Conservation (phyloP, 768 basidiomycete species). For the Psilocybe subaeruginosa region DNA sequence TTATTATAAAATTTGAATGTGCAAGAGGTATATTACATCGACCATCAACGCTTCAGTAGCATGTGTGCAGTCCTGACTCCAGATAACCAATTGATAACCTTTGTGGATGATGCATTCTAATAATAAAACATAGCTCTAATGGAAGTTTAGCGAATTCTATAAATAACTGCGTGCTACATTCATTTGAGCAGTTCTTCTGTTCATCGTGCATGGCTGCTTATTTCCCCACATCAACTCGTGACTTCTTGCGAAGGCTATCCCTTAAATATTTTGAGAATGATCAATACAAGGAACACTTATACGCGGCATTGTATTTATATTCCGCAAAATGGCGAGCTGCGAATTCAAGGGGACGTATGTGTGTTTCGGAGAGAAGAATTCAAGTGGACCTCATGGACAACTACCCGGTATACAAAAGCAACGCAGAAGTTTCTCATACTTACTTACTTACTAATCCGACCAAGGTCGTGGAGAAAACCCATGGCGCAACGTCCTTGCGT, state of each 20-base stretch:
- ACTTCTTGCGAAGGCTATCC: neutral
- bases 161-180: no score
- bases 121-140: neutral
- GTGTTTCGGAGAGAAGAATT: neutral
- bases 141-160: neutral
- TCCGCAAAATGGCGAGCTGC: neutral
- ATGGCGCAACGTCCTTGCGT: neutral
- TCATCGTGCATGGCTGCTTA: neutral
- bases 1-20: neutral
- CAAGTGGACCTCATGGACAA: neutral
- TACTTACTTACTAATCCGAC: neutral
- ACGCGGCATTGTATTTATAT: neutral
- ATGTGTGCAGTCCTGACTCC: neutral
- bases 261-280: no score
- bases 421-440: neutral
- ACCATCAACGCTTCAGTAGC: no score
- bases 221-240: constrained; percentile 2
- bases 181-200: neutral
- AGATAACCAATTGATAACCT: neutral
- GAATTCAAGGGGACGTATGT: neutral
- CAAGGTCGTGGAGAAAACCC: neutral
- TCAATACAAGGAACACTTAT: neutral
- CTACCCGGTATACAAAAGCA: neutral
- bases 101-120: neutral
- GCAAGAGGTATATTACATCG: no score